These are phyloP conservation scores for Phoma herbarum DNA, from an alignment of 2,329 filamentous ascomycete genomes.

Conservation along the genomic window DNA sequence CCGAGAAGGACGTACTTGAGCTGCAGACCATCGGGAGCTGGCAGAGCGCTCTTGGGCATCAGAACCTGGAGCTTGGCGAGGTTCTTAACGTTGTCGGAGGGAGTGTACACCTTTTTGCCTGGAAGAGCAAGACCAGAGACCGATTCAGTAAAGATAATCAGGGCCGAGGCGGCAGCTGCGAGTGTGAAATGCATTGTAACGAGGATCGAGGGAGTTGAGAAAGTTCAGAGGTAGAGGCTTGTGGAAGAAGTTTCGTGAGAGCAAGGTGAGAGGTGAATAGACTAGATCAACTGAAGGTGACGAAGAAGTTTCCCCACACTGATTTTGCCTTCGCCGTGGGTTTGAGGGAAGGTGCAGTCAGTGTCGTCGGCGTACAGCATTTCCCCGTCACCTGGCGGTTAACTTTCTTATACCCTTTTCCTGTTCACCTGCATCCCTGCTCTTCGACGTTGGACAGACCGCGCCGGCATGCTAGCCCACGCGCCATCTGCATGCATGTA, in stretches of 20 bases:
- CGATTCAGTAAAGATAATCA: slow-evolving; percentile 31
- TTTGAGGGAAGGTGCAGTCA: slow-evolving; percentile 27
- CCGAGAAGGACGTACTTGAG: slow-evolving; percentile 60
- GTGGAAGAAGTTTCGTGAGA: background rate
- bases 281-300: slow-evolving; percentile 10
- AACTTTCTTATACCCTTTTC: slow-evolving; percentile 41
- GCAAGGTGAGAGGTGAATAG: background rate
- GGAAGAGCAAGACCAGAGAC: slow-evolving; percentile 27
- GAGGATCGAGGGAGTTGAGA: background rate
- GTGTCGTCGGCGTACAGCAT: slow-evolving; percentile 27
- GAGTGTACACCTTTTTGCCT: slow-evolving; percentile 25
- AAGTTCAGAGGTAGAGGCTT: background rate
- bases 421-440: slow-evolving; percentile 31
- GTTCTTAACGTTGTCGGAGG: slow-evolving; percentile 33
- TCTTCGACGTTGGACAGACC: slow-evolving; percentile 40
- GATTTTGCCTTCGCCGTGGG: slow-evolving; percentile 10
- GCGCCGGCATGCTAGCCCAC: slow-evolving; percentile 36
- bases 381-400: slow-evolving; percentile 25
- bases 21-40: slow-evolving; percentile 36
- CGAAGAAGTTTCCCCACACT: slow-evolving; percentile 9
- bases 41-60: slow-evolving; percentile 43
- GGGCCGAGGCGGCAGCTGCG: slow-evolving; percentile 32
- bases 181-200: slow-evolving; percentile 44
- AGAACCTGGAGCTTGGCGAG: slow-evolving; percentile 28
- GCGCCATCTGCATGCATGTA: slow-evolving; percentile 43